Percentiles rank a stretch among this genome's conserved stretches.
phyloP scores from a whole-genome alignment of 2,329 filamentous ascomycete species.

The Epichloe hybrida region DNA sequence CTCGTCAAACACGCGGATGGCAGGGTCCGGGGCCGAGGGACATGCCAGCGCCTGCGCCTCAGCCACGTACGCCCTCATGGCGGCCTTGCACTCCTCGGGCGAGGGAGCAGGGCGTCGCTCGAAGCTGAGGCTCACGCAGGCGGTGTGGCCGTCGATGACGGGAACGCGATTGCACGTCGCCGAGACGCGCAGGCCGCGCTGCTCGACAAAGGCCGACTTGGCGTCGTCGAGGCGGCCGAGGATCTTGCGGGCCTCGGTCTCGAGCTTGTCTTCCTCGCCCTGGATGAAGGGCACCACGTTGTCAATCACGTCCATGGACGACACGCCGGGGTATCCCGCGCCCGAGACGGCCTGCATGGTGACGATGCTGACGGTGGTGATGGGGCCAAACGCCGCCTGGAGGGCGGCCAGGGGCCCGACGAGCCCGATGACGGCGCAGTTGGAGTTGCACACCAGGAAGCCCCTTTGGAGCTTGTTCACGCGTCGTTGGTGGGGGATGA shows the following conservation, averaged over 20 bases:
- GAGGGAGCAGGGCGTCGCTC: constrained; percentile 59
- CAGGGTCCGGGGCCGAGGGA: constrained; percentile 67
- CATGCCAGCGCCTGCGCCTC: constrained; percentile 77
- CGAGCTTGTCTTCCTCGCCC: constrained; percentile 92
- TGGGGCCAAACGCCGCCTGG: constrained; percentile 71
- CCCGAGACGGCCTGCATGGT: constrained; percentile 93
- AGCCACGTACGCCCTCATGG: constrained; percentile 65
- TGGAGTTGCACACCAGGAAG: constrained; percentile 94
- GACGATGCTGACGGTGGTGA: constrained; percentile 64
- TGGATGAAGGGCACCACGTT: constrained; percentile 90
- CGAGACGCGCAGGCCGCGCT: constrained; percentile 59
- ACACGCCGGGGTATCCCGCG: constrained; percentile 80
- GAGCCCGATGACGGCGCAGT: constrained; percentile 92
- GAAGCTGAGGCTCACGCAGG: constrained; percentile 83
- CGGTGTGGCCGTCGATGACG: constrained; percentile 91
- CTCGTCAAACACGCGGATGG: constrained; percentile 84
- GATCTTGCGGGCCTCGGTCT: constrained; percentile 91
- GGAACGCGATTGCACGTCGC: constrained; percentile 87
- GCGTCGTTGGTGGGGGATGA: constrained; percentile 78
- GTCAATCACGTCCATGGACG: constrained; percentile 90
- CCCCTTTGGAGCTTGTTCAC: constrained; percentile 64
- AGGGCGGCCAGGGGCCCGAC: constrained; percentile 86
- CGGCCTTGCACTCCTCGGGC: constrained; percentile 63
- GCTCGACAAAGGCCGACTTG: constrained; percentile 62
- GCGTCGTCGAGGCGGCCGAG: constrained; percentile 61